phyloP scores from a whole-genome alignment of 2,329 filamentous ascomycete genomes.

The Huntiella decipiens region DNA sequence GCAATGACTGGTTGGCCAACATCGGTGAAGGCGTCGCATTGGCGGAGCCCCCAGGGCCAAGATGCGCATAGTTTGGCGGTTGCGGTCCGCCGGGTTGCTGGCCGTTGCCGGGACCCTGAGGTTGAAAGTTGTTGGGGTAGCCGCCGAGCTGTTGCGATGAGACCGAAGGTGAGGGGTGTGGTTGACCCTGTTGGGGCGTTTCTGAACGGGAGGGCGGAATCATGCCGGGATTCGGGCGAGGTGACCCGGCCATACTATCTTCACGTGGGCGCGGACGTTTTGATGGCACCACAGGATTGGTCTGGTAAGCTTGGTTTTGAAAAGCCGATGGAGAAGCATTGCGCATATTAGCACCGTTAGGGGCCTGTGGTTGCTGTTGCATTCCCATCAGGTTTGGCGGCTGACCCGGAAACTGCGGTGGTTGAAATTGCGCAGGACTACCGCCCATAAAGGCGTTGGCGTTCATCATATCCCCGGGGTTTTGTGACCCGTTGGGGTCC shows the following conservation, averaged over 20 bases:
- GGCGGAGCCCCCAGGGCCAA: slow-evolving; percentile 59
- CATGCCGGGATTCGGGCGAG: slow-evolving; percentile 54
- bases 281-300: slow-evolving; percentile 71
- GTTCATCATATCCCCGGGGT: slow-evolving; percentile 41
- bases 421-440: slow-evolving; percentile 34
- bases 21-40: slow-evolving; percentile 87
- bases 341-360: slow-evolving; percentile 42
- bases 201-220: slow-evolving; percentile 73
- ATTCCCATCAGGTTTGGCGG: slow-evolving; percentile 14
- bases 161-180: not conserved
- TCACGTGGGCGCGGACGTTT: slow-evolving; percentile 70
- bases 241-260: slow-evolving; percentile 69
- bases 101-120: not conserved
- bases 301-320: slow-evolving; percentile 61
- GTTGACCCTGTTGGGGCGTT: slow-evolving; percentile 60
- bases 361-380: slow-evolving; percentile 3
- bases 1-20: slow-evolving; percentile 67
- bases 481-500: slow-evolving; percentile 32
- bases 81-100: slow-evolving; percentile 18
- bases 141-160: slow-evolving; percentile 1
- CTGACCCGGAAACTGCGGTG: slow-evolving; percentile 37
- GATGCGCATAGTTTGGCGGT: slow-evolving; percentile 57
- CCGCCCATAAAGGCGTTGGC: slow-evolving; percentile 41
- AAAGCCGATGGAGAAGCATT: slow-evolving; percentile 58
- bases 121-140: not conserved